These are phyloP conservation scores for Rauvolfia tetraphylla DNA, from an alignment of 257 asterid genomes.

Conservation along the genomic window DNA sequence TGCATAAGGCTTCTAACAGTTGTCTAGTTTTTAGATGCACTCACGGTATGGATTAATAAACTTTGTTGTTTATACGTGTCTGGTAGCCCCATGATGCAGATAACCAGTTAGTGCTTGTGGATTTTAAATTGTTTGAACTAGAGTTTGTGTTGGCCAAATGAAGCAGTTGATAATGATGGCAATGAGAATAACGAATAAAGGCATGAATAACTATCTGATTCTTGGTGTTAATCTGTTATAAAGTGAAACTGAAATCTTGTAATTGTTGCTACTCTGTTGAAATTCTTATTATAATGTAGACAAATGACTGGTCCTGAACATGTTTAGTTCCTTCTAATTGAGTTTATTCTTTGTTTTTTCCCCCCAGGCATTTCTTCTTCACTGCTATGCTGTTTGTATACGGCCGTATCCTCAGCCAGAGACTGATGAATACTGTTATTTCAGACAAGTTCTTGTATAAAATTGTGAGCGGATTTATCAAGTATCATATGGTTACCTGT, in stretches of 20 bases:
- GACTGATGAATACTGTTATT: conserved; percentile 77
- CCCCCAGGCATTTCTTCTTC: conserved; percentile 82
- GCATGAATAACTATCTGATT: not conserved
- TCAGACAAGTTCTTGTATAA: conserved; percentile 64
- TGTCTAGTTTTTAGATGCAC: not conserved
- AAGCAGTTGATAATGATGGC: not conserved
- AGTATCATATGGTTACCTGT: conserved; percentile 93
- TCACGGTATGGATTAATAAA: not conserved
- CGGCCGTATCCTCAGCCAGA: conserved; percentile 81
- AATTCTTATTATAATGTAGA: not conserved
- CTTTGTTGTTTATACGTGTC: not conserved
- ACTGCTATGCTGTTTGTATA: conserved; percentile 81
- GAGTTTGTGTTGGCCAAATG: not conserved
- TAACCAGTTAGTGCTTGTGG: not conserved
- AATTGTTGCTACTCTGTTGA: not conserved
- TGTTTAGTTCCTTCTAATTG: not conserved
- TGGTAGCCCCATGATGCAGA: not conserved
- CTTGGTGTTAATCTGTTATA: not conserved
- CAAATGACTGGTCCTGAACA: not conserved
- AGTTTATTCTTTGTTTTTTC: conserved; percentile 6
- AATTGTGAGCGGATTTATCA: conserved; percentile 64
- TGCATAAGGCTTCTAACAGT: not conserved
- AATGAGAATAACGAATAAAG: not conserved
- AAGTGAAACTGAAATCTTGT: not conserved
- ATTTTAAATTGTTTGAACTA: not conserved